Conservation (phyloP, 179 eudicot genomes). For the Amaranthus tricolor region DNA sequence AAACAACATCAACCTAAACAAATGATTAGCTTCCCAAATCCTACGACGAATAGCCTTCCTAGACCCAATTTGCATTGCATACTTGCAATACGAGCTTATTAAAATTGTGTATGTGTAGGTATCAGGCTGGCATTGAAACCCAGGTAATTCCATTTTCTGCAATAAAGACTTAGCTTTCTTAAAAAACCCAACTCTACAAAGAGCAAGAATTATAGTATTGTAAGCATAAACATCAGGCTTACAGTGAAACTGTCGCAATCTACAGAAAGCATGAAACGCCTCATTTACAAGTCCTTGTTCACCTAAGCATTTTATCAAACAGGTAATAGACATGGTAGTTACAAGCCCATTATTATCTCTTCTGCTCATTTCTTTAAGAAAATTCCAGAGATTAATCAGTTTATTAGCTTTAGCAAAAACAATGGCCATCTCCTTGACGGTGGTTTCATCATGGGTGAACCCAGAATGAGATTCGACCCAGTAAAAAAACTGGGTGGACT, state of each 20-base stretch:
- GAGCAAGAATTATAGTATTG: conserved; percentile 57
- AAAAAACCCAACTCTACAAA: conserved; percentile 73
- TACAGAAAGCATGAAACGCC: conserved; percentile 57
- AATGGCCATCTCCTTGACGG: conserved; percentile 62
- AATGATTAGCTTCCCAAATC: conserved; percentile 88
- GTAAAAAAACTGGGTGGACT: conserved; percentile 50
- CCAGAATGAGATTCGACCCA: conserved; percentile 59
- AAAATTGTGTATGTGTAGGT: conserved; percentile 67
- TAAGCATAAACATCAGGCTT: conserved; percentile 78
- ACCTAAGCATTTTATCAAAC: conserved; percentile 81
- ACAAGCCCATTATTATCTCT: conserved; percentile 40
- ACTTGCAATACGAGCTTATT: conserved; percentile 66
- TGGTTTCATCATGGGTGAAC: conserved; percentile 52
- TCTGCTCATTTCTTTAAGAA: conserved; percentile 57
- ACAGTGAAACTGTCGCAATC: conserved; percentile 76
- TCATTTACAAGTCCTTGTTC: conserved; percentile 77
- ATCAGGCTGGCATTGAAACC: conserved; percentile 81
- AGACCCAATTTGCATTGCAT: conserved; percentile 67
- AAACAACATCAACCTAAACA: conserved; percentile 70
- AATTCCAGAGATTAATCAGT: conserved; percentile 52
- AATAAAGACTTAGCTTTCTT: conserved; percentile 63
- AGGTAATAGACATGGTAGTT: conserved; percentile 60
- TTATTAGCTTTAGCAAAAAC: conserved; percentile 61
- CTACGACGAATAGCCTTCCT: conserved; percentile 74
- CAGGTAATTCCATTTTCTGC: conserved; percentile 85